A percentile compares a stretch with the other conserved stretches of the same genome.
These are phyloP conservation scores for Trichocladium uniseriatum DNA, from an alignment of 495 filamentous ascomycete species.

Conservation along the genomic window DNA sequence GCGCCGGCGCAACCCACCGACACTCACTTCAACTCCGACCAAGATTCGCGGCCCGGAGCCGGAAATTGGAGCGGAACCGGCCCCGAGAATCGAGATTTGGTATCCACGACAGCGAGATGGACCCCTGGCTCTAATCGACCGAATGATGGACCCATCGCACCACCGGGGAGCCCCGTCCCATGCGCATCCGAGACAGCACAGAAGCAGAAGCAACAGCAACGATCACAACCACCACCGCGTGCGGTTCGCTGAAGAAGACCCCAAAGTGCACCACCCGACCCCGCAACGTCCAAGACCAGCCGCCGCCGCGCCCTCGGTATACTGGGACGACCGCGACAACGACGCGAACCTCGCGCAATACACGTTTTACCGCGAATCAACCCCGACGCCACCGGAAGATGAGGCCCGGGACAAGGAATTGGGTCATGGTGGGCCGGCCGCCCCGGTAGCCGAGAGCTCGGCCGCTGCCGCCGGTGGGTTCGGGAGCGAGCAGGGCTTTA, in stretches of 20 bases:
- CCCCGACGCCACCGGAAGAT: slow-evolving; percentile 23
- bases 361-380: slow-evolving; percentile 32
- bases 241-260: slow-evolving; percentile 21
- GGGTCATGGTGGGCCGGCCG: not conserved
- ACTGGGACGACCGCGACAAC: slow-evolving; percentile 24
- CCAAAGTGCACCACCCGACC: slow-evolving; percentile 6
- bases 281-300: not conserved
- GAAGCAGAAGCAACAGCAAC: not conserved
- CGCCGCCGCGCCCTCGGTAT: slow-evolving; percentile 7
- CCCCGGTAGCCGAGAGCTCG: not conserved
- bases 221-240: slow-evolving; percentile 11
- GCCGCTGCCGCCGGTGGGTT: not conserved
- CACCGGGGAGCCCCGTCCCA: slow-evolving; percentile 19
- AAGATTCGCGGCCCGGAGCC: too few species aligned
- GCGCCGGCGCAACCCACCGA: slow-evolving; percentile 11
- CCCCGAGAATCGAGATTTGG: not conserved
- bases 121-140: slow-evolving; percentile 14
- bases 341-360: slow-evolving; percentile 16
- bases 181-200: not conserved
- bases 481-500: slow-evolving; percentile 4
- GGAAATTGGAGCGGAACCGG: not conserved
- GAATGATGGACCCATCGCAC: slow-evolving; percentile 17
- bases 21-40: not conserved
- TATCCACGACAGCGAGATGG: slow-evolving; percentile 20
- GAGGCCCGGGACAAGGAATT: slow-evolving; percentile 12